Evolutionary conservation across 1,139 yeast species (phyloP), one percentile per base, ranked within the genome.

Genomic region (Sugiyamaella neomexicana): DNA sequence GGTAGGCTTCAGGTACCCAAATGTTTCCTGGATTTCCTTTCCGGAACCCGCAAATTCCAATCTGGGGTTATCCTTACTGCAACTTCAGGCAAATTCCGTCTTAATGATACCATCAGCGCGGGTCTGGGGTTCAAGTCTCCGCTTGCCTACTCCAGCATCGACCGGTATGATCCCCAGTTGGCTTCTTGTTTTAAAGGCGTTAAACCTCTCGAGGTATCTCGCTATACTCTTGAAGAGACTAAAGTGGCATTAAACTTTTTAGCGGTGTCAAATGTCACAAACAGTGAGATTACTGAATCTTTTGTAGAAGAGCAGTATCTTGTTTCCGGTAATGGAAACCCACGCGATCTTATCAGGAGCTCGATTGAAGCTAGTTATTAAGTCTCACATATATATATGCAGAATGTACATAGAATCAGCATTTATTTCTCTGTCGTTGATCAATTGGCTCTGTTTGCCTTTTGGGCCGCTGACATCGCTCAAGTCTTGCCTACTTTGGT

Each of bases 291-390:
- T 5, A 54, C 68, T 10, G 76, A 76, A 48, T 72, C 69, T 53
- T 63, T 79, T 39, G 69, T 75, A 2, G 71, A 74, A 45, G 81
- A 83, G 62, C 81, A 81, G 65, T 82, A 83, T 65, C 79, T 81
- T 60, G 67, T 84, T 36, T 79, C 86, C 60, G 91, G 96, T 48
- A 82, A 85, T 61, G 97, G 97, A 62, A 89, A 87, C 69, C 91
- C 96, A 40, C 79, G 86, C 55, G 82, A 80, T 60, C 71, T 88
- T 58, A 69, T 86, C 76, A 65, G 75, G 80, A 54, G 72, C 76
- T 62, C 72, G 75, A 52, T 54, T 15, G 60, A 58, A 40, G 39
- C 48, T 31, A 46, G 54, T 29, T 54, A 29, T 23, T 50, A 45
- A 6, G 13, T 29, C 34, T 29, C 7, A 6, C 31, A 27, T 29